Conservation (phyloP, 495 filamentous ascomycete species). For the Amorphotheca resinae region DNA sequence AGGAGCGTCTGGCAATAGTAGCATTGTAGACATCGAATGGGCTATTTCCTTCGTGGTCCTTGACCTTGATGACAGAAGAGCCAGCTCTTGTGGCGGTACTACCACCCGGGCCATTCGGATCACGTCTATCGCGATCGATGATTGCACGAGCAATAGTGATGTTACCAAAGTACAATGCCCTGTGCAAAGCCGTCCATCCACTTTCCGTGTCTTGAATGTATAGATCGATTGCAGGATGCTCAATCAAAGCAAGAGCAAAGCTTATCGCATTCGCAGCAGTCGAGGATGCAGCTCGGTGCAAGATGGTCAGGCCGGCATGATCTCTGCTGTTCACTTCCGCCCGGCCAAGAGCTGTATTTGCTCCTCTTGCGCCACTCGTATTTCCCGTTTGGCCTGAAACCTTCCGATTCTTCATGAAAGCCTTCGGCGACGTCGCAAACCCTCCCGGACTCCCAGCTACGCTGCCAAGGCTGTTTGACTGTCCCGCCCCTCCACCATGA, state of each 20-base stretch:
- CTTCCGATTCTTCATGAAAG: conserved; percentile 32
- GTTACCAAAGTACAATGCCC: conserved; percentile 88
- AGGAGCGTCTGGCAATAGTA: conserved; percentile 54
- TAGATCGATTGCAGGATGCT: conserved; percentile 73
- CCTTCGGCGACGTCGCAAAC: conserved; percentile 34
- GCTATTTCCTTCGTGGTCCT: conserved; percentile 88
- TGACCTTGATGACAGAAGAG: conserved; percentile 70
- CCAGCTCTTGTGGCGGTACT: conserved; percentile 30
- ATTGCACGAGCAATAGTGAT: conserved; percentile 71
- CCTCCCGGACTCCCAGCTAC: conserved; percentile 15
- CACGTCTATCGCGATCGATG: conserved; percentile 58
- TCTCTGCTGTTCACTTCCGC: conserved; percentile 76
- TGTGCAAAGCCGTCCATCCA: conserved; percentile 90
- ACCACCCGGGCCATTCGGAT: conserved; percentile 39
- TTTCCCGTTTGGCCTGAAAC: conserved; percentile 23
- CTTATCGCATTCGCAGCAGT: conserved; percentile 47
- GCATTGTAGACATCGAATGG: conserved; percentile 84
- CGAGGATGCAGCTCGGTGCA: conserved; percentile 75
- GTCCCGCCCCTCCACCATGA: conserved; percentile 21
- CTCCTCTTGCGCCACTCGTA: conserved; percentile 2
- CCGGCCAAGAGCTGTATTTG: conserved; percentile 8
- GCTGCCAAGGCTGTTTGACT: conserved; percentile 13
- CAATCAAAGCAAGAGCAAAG: conserved; percentile 67
- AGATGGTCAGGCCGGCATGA: conserved; percentile 61
- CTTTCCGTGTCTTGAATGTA: conserved; percentile 80